Base-by-base conservation (phyloP, 2,329 filamentous ascomycete species). In the Amauroascus niger region DNA sequence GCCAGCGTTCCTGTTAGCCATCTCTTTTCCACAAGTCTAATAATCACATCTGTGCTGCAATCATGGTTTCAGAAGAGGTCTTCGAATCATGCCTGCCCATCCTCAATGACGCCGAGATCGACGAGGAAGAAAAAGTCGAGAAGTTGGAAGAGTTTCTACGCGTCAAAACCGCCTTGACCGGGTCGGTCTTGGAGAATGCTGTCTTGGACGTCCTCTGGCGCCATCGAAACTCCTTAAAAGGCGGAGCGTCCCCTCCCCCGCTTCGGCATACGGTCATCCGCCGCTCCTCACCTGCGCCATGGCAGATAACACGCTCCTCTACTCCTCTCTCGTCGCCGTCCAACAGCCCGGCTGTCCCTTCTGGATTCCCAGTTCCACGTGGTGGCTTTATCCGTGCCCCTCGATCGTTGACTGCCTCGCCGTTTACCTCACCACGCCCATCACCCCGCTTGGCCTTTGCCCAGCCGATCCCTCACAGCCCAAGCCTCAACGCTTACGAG, bases 101-200 rank as follows among this genome's bases (percentile, higher is more conserved):
- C 66, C 80, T 98, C 59, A 84, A 93, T 74, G 85, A 96, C 71
- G 74, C 82, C 55, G 77, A 79, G 53, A 77, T 95, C 57, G 88
- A 95, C 63, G 93, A 97, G 59, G 93, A 98, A 71, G 91, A 96
- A 66, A 95, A 93, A 76, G 91, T 87, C 47, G 91, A 97, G 71
- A 87, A 81, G 71, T 77, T 96, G 51, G 90, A 96, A 73, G 86
- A 89, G 60, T 77, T 96, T 51, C 77, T 97, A 63, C 84, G 83
- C 70, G 84, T 83, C 62, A 83, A 90, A 71, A 89, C 88, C 6
- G 79, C 76, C 28, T 75, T 97, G 61, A 80, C 79, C 16, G 91
- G 89, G 55, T 75, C 83, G 60, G 79, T 84, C 20, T 79, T 97
- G 52, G 93, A 97, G 66, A 93, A 96, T 74, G 86, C 86, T 37